Evolutionary conservation across 1,139 yeast genomes (phyloP).

Genomic region (Pichia terricola): DNA sequence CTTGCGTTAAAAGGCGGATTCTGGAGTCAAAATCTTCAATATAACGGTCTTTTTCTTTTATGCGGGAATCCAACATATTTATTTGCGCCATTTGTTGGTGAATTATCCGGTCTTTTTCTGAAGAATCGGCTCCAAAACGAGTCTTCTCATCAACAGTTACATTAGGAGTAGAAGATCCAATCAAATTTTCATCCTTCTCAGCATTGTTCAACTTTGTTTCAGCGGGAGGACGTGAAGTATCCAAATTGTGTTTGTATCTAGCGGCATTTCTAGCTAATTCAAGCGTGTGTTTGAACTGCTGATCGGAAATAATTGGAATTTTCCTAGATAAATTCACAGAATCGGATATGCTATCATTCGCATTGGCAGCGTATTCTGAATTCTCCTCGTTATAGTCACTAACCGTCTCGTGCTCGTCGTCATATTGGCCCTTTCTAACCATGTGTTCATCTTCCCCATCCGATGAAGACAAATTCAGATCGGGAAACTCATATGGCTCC

Average conservation of each 20-base stretch:
- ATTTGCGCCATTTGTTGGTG: too few species aligned
- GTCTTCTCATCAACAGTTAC: too few species aligned
- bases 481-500: slow-evolving; percentile 9
- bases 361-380: neutral
- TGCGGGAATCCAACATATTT: too few species aligned
- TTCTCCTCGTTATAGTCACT: slow-evolving; percentile 3
- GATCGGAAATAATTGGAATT: neutral
- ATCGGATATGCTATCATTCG: neutral
- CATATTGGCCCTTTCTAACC: neutral
- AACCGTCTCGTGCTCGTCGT: neutral
- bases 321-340: neutral
- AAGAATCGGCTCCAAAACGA: too few species aligned
- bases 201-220: too few species aligned
- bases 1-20: too few species aligned
- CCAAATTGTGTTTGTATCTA: neutral
- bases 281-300: neutral
- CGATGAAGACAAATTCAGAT: neutral
- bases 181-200: too few species aligned
- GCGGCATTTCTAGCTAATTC: neutral
- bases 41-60: too few species aligned
- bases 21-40: too few species aligned
- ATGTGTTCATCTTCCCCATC: neutral
- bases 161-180: too few species aligned
- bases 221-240: too few species aligned
- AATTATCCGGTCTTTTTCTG: too few species aligned